Base-by-base conservation (phyloP, 306 rosid genomes). In the Glycyrrhiza uralensis region DNA sequence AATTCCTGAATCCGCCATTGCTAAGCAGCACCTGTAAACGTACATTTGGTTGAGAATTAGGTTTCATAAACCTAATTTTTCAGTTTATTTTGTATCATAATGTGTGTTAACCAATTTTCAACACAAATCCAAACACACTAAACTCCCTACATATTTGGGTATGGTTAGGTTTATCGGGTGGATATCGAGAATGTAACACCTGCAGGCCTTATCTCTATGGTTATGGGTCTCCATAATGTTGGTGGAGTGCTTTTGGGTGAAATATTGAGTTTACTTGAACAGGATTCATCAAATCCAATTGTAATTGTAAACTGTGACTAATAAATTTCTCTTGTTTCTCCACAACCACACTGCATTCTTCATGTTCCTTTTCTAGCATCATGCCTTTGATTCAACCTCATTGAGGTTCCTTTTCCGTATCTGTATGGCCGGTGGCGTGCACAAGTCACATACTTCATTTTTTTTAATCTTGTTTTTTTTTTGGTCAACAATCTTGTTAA, bases 131-230 rank as follows among this genome's bases (percentile, higher is more conserved):
- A n/a, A n/a, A n/a, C n/a, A n/a, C n/a, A n/a, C n/a, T n/a, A n/a
- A n/a, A n/a, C n/a, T 26, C 29, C 29, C 29, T 26, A 26, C 29
- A 26, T 26, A 26, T 55, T 26, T 0, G 22, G 57, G 35, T 9
- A 32, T 46, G 58, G 50, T 60, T 14, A 32, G 58, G 50, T 60
- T 14, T 70, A 54, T 36, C 24, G 3, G 18, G 39, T 2, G 26
- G 38, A 20, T n/a, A n/a, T n/a, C n/a, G n/a, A n/a, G n/a, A n/a
- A n/a, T n/a, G n/a, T n/a, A n/a, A n/a, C n/a, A n/a, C 36, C 15
- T 52, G 47, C 41, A 73, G 4, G 52, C 17, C 57, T 64, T 41
- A 52, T 65, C 66, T 57, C 51, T 69, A n/a, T 18, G 32, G 30
- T 8, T 44, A 76, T 65, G 74, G 68, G 60, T 9, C 33, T 75